These are phyloP conservation scores for Suillus alpinus DNA, from an alignment of 768 basidiomycete genomes.

Conservation along the genomic window DNA sequence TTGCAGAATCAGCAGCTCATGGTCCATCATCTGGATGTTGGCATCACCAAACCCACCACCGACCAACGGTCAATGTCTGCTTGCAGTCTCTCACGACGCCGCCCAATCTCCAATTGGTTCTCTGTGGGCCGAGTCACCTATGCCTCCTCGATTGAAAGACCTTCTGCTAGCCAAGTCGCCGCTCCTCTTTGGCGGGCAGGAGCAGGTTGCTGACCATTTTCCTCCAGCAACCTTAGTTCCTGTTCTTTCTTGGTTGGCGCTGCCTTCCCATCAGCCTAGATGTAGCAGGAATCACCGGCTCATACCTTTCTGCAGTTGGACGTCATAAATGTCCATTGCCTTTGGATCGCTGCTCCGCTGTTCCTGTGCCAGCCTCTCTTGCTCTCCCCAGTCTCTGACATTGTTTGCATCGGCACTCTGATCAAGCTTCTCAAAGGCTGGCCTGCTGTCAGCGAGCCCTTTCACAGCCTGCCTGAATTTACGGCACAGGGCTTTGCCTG, in stretches of 20 bases:
- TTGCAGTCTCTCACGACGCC: no score
- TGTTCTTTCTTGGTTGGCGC: background rate
- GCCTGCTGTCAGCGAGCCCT: background rate
- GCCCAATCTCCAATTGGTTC: background rate
- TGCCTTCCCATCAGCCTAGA: background rate
- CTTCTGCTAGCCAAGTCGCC: background rate
- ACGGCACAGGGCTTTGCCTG: background rate
- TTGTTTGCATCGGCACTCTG: background rate
- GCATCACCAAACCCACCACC: no score
- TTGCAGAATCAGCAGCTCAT: no score
- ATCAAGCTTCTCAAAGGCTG: background rate
- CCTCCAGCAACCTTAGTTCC: background rate
- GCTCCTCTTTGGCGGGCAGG: background rate
- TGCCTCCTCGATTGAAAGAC: background rate
- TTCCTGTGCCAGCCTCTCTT: background rate
- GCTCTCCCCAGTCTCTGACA: background rate
- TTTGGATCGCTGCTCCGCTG: background rate
- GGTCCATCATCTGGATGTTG: no score
- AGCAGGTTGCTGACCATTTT: background rate
- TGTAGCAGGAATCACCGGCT: background rate
- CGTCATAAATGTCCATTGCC: constrained; percentile 4
- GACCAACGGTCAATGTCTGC: no score
- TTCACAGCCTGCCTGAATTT: background rate
- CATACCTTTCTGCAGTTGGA: background rate
- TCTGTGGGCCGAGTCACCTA: background rate